phyloP scores from a whole-genome alignment of 2,329 filamentous ascomycete genomes.

The Knoxdaviesia capensis region DNA sequence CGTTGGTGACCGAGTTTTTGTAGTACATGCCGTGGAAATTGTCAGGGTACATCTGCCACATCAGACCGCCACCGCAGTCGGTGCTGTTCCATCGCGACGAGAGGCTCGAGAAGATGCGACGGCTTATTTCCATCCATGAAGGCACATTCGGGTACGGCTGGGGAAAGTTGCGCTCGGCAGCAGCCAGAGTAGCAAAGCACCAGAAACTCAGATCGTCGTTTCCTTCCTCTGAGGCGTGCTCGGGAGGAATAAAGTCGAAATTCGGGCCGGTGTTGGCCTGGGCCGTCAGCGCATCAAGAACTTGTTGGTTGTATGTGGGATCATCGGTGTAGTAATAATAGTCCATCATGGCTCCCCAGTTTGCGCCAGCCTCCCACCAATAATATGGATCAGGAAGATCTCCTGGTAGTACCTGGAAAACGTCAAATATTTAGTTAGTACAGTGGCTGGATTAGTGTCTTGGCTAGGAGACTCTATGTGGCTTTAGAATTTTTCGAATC shows the following conservation, averaged over 20 bases:
- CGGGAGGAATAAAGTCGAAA: constrained; percentile 37
- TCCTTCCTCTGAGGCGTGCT: constrained; percentile 38
- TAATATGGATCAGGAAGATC: constrained; percentile 48
- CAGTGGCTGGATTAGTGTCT: no score
- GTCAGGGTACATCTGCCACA: constrained; percentile 63
- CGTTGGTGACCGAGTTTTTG: constrained; percentile 63
- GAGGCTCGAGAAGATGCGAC: constrained; percentile 56
- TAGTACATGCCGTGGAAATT: constrained; percentile 61
- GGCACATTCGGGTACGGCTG: constrained; percentile 35
- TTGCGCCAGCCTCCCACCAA: constrained; percentile 46
- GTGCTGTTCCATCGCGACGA: constrained; percentile 47
- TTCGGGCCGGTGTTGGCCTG: constrained; percentile 33
- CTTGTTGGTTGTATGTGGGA: constrained; percentile 35
- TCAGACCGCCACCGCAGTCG: constrained; percentile 49
- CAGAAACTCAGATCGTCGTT: constrained; percentile 64
- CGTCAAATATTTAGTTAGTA: no score
- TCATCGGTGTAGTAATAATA: constrained; percentile 50
- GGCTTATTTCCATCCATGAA: constrained; percentile 44
- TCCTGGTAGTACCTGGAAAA: constrained; percentile 16
- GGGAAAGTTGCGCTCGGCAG: constrained; percentile 48
- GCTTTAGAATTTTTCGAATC: no score
- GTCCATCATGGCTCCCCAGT: constrained; percentile 49
- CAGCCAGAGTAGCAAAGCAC: constrained; percentile 46
- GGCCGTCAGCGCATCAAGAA: constrained; percentile 36
- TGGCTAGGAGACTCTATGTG: no score